Evolutionary conservation across 805 yeast genomes (phyloP).

Genomic region (Suhomyces kilbournensis): DNA sequence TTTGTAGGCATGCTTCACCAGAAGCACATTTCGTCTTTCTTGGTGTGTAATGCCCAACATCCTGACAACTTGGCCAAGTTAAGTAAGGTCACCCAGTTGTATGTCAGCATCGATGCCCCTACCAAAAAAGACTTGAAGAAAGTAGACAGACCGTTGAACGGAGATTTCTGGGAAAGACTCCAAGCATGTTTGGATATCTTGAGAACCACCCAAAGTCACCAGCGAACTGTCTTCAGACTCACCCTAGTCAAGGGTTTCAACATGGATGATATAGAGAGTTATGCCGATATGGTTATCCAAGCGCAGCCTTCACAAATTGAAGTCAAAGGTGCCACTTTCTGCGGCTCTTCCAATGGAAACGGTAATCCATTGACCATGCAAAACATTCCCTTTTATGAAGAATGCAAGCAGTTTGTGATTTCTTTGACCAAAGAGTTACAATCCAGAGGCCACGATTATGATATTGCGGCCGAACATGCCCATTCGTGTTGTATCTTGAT

Average conservation of each 20-base stretch:
- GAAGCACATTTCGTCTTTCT: constrained; percentile 75
- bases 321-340: constrained; percentile 92
- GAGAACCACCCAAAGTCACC: constrained; percentile 68
- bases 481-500: constrained; percentile 89
- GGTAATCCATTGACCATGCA: constrained; percentile 93
- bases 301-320: constrained; percentile 87
- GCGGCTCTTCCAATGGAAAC: constrained; percentile 82
- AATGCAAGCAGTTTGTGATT: constrained; percentile 73
- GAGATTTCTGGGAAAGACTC: constrained; percentile 91
- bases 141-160: constrained; percentile 83
- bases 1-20: constrained; percentile 79
- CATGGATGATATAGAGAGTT: constrained; percentile 73
- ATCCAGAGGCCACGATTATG: constrained; percentile 68
- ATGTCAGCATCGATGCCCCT: constrained; percentile 94
- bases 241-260: constrained; percentile 92
- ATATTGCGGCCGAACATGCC: constrained; percentile 91
- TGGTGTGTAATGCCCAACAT: constrained; percentile 95
- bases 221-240: constrained; percentile 86
- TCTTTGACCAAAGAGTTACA: constrained; percentile 59
- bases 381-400: constrained; percentile 91
- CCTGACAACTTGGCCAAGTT: constrained; percentile 75
- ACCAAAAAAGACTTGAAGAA: constrained; percentile 73
- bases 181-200: constrained; percentile 76
- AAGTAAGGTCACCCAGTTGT: constrained; percentile 80
- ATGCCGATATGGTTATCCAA: constrained; percentile 80